Evolutionary conservation across 192 early-diverging fungal genomes (phyloP), one percentile per base, ranked within the genome.

Genomic region (Coemansia erecta): DNA sequence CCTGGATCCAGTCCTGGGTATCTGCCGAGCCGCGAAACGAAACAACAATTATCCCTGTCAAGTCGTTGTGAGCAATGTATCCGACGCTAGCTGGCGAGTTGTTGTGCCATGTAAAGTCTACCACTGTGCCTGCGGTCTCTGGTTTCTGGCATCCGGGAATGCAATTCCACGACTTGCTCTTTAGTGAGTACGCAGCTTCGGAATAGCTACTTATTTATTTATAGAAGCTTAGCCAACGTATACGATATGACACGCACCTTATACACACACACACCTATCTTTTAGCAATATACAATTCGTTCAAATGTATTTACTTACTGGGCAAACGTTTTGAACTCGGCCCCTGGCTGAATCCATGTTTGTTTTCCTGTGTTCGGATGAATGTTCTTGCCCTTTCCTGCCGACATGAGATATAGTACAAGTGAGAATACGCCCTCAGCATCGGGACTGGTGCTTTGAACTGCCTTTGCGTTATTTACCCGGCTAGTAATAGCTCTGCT

Each of bases 301-400:
- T 11, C 19, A 22, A 22, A 24, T 40, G 8, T 7, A 31, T 31
- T 13, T 21, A 76, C 75, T 65, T 78, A 78, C 75, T 78, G 56
- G 51, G 75, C 75, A 72, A 78, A 78, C 11, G 49, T 58, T 31
- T 78, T 78, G 64, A 78, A 72, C 50, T 71, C 75, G 6, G 58
- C 46, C 14, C 74, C 74, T 8, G 64, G 74, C 17, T 35, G 55
- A 23, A 77, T 61, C 52, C 28, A 56, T 18, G 21, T 19, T 10
- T 28, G 17, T 19, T 39, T 55, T 4, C 18, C 45, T 13, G 19
- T 37, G 10, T 10, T 26, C 15, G 43, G 23, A 53, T 26, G 17
- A 21, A 21, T 19, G 9, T 28, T 45, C 17, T 51, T 24, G 9
- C 13, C 17, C 7, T 35, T 35, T 10, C 39, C 54, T 13, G 19